Base-by-base conservation (phyloP, 2,329 filamentous ascomycete genomes). In the Arthrobotrys iridis region DNA sequence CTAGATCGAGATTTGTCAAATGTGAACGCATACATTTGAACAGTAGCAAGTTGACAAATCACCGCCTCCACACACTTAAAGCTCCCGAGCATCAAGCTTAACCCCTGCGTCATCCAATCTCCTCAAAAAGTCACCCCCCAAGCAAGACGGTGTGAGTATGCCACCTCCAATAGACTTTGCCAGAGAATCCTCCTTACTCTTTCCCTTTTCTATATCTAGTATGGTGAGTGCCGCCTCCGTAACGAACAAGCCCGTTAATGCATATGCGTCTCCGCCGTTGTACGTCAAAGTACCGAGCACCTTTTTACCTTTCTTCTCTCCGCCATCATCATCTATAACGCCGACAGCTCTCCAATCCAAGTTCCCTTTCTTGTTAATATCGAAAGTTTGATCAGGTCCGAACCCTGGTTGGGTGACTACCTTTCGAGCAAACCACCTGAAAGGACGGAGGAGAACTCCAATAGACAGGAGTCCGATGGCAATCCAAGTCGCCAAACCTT, bases 401-500 rank as follows among this genome's bases (percentile, higher is more conserved):
- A 75, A 77, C 5, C 78, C 78, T 1, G 77, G 76, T 43, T 77
- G 65, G 3, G 67, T 74, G 15, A 76, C 55, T 46, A 77, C 60
- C 45, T 77, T 77, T 45, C 77, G 59, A 1, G 75, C 74, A 18
- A 79, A 45, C 78, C 78, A 79, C 26, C 79, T 63, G 3, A 82
- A 65, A 3, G 80, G 79, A 5, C 79, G 79, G 18, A 83, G 67
- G 2, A 79, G 59, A 4, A 82, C 76, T 2, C 88, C 77, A 0
- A 85, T 5, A 0, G 81, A 80, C 4, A 84, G 82, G 4, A 87
- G 22, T 1, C 83, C 64, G 13, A 89, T 71, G 0, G 82, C 80
- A 77, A 85, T 84, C 79, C 90, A 87, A 24, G 86, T 79, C 0
- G 82, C 77, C 2, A 88, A 79, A 5, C 86, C 88, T 6, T 81